Conservation (phyloP, 768 basidiomycete species). For the Boletus insuetus region DNA sequence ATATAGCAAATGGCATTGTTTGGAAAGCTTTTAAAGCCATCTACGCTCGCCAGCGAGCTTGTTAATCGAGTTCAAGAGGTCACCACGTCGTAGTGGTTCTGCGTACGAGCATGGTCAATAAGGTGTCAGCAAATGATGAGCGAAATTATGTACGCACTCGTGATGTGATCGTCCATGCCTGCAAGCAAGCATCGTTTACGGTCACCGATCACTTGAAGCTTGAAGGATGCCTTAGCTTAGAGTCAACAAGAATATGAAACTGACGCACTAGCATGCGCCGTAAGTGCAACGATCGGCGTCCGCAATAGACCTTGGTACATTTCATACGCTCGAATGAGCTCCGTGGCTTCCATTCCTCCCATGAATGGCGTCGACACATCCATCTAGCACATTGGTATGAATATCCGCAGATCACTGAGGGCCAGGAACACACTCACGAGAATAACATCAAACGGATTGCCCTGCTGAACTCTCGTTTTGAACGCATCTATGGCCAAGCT, state of each 20-base stretch:
- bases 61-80: slow-evolving; percentile 78
- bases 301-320: slow-evolving; percentile 61
- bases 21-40: slow-evolving; percentile 30
- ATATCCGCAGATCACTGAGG: neutral
- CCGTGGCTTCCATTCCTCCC: slow-evolving; percentile 98
- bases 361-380: slow-evolving; percentile 98
- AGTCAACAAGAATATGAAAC: neutral
- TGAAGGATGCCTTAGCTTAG: slow-evolving; percentile 8
- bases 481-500: slow-evolving; percentile 90
- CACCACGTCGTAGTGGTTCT: slow-evolving; percentile 79
- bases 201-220: slow-evolving; percentile 96
- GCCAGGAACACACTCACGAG: slow-evolving; percentile 52
- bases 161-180: slow-evolving; percentile 84
- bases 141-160: slow-evolving; percentile 52
- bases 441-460: slow-evolving; percentile 85
- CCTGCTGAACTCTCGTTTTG: slow-evolving; percentile 69
- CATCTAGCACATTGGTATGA: slow-evolving; percentile 58
- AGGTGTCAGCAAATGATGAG: neutral
- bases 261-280: slow-evolving; percentile 91
- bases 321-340: slow-evolving; percentile 86
- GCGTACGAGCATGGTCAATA: neutral
- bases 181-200: slow-evolving; percentile 72
- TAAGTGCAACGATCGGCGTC: slow-evolving; percentile 93
- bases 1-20: slow-evolving; percentile 31
- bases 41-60: slow-evolving; percentile 73